Evolutionary conservation across 2,329 filamentous ascomycete genomes (phyloP).

Genomic region (Apiospora kogelbergensis): DNA sequence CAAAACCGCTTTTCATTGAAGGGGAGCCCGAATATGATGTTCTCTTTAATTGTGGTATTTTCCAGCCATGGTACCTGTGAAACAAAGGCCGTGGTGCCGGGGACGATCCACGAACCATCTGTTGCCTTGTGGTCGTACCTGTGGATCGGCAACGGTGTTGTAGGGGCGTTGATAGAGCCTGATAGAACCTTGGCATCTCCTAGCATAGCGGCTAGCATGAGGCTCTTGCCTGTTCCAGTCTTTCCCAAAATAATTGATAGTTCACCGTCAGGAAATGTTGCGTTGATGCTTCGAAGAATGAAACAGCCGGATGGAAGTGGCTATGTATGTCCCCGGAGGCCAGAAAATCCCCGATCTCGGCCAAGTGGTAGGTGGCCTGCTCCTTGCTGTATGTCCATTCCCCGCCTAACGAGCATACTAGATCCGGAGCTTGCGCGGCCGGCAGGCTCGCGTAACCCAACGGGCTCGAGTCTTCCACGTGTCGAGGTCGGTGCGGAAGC

Average conservation of each 20-base stretch:
- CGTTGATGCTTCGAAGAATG: conserved; percentile 61
- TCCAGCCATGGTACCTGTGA: conserved; percentile 62
- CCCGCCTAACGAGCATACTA: too few species aligned
- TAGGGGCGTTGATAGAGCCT: conserved; percentile 59
- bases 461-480: too few species aligned
- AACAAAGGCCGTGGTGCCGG: conserved; percentile 70
- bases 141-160: conserved; percentile 49
- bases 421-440: too few species aligned
- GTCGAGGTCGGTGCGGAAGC: too few species aligned
- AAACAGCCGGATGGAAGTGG: conserved; percentile 66
- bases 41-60: neutral
- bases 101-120: conserved; percentile 67
- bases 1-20: neutral
- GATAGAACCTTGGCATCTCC: conserved; percentile 71
- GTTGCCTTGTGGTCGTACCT: conserved; percentile 64
- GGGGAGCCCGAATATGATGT: neutral
- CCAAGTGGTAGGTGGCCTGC: too few species aligned
- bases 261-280: conserved; percentile 67
- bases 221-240: conserved; percentile 78
- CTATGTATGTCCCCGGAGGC: too few species aligned
- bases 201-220: conserved; percentile 71
- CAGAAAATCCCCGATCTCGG: too few species aligned
- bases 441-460: too few species aligned
- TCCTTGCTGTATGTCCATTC: too few species aligned
- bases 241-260: conserved; percentile 75